phyloP scores from a whole-genome alignment of 208 protist genomes.

The Novymonas esmeraldas region DNA sequence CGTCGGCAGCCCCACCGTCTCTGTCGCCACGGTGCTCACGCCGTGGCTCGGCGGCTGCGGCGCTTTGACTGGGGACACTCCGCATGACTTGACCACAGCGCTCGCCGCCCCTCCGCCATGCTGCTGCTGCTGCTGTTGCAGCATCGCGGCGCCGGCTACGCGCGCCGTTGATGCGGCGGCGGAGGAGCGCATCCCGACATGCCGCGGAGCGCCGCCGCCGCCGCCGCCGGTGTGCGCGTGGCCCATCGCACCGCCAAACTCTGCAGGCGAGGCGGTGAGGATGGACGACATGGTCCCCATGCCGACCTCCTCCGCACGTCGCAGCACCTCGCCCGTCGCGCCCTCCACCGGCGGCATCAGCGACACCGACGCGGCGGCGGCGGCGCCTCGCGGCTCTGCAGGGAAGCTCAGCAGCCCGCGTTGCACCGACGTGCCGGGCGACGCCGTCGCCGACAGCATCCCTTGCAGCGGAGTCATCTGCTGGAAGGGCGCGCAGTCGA shows the following conservation, averaged over 20 bases:
- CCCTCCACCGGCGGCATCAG: no score
- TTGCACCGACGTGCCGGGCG: not conserved
- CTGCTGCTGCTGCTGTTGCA: not conserved
- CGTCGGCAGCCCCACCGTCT: no score
- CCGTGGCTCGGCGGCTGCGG: not conserved
- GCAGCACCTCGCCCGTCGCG: not conserved
- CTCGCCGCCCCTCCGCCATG: no score
- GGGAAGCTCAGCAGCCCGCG: not conserved
- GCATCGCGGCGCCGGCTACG: no score
- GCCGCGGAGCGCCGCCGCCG: no score
- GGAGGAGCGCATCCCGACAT: no score
- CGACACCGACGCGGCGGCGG: no score
- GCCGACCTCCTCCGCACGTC: not conserved
- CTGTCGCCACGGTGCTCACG: no score
- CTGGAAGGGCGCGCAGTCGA: not conserved
- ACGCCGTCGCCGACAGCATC: not conserved
- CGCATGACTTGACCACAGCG: no score
- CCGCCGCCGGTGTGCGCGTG: not conserved
- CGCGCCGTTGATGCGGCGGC: no score
- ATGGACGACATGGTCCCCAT: not conserved
- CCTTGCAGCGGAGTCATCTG: conserved; percentile 2
- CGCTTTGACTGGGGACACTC: no score
- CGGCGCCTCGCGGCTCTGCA: not conserved
- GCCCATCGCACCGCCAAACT: not conserved
- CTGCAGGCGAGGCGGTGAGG: not conserved